A percentile compares a stretch with the other conserved stretches of the same genome.
These are phyloP conservation scores for Chlamydomonas eustigma DNA, from an alignment of 139 green algal genomes.

Conservation along the genomic window DNA sequence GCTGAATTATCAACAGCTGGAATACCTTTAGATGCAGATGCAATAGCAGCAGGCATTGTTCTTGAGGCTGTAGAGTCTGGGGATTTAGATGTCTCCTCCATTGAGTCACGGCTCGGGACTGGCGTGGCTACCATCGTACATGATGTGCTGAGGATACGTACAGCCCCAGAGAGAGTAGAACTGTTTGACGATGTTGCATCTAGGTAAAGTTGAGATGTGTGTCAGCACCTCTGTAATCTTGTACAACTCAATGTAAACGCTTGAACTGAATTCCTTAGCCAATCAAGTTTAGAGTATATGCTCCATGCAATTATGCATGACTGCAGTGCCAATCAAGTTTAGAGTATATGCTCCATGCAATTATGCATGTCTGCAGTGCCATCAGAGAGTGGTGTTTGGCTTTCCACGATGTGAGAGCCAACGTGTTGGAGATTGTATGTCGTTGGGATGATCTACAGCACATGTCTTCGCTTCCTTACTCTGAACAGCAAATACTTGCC, in stretches of 20 bases:
- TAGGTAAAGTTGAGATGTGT: no score
- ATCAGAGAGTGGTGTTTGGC: slow-evolving; percentile 81
- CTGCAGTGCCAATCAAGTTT: no score
- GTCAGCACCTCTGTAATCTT: no score
- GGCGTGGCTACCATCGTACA: slow-evolving; percentile 55
- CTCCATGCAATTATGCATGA: no score
- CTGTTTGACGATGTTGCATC: slow-evolving; percentile 78
- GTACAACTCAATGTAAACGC: no score
- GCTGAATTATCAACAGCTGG: slow-evolving; percentile 63
- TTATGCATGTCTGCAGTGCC: slow-evolving; percentile 37
- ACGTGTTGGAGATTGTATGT: slow-evolving; percentile 75
- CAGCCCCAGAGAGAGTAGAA: slow-evolving; percentile 61
- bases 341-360: neutral
- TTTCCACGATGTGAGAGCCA: slow-evolving; percentile 80
- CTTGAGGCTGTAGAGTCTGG: neutral
- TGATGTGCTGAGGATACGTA: slow-evolving; percentile 61
- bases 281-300: no score
- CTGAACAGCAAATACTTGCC: slow-evolving; percentile 48
- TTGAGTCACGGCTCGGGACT: slow-evolving; percentile 51
- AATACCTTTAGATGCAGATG: slow-evolving; percentile 70
- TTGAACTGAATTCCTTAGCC: no score
- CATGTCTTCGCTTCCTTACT: slow-evolving; percentile 27
- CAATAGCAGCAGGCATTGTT: slow-evolving; percentile 63
- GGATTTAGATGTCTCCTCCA: neutral
- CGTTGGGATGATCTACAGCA: slow-evolving; percentile 47